phyloP scores from a whole-genome alignment of 2,329 filamentous ascomycete species.

The Xylariaceae sp. region DNA sequence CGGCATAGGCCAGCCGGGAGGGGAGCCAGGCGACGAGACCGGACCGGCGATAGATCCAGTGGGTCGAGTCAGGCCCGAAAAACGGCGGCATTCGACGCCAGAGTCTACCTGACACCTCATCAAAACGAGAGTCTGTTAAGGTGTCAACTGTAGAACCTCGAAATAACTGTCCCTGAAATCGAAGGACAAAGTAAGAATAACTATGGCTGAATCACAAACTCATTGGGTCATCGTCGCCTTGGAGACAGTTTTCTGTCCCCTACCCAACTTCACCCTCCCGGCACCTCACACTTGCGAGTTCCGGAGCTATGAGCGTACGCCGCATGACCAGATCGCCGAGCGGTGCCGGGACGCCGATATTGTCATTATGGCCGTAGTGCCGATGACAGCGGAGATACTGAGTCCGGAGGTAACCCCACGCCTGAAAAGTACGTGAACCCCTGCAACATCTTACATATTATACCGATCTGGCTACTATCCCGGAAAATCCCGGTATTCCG shows the following conservation, averaged over 20 bases:
- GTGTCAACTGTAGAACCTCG: too few relatives aligned
- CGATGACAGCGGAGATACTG: conserved; percentile 29
- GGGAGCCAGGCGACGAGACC: too few relatives aligned
- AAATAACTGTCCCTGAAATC: too few relatives aligned
- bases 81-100: too few relatives aligned
- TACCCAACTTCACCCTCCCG: conserved; percentile 28
- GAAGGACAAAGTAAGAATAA: not conserved
- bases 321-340: conserved; percentile 25
- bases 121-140: too few relatives aligned
- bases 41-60: too few relatives aligned
- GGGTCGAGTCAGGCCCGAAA: too few relatives aligned
- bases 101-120: too few relatives aligned
- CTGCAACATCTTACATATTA: not conserved
- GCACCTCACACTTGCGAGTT: conserved; percentile 32
- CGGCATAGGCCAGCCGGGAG: too few relatives aligned
- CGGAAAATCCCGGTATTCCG: not conserved
- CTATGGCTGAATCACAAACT: conserved; percentile 16
- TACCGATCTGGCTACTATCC: too few relatives aligned
- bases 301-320: conserved; percentile 27
- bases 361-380: conserved; percentile 32
- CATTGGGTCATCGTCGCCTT: conserved; percentile 35
- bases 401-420: conserved; percentile 26
- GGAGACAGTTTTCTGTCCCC: conserved; percentile 31
- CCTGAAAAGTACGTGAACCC: conserved; percentile 22
- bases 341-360: conserved; percentile 36